Evolutionary conservation across 345 rosid species (phyloP), one percentile per base, ranked within the genome.

Genomic region (Salix arbutifolia): DNA sequence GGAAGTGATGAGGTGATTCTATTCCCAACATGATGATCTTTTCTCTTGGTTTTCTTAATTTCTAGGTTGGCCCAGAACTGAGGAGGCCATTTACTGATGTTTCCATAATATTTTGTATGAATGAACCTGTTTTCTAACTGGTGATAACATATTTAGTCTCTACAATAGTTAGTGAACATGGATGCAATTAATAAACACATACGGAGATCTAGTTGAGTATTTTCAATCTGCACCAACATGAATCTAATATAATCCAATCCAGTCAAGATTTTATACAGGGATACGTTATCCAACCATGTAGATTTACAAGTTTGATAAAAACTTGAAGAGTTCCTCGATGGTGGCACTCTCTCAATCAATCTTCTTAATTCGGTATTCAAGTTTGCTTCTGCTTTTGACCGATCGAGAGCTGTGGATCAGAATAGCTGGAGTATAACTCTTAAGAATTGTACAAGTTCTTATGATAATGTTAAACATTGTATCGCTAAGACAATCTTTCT

Each of bases 11-110:
- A 76, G 73, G 71, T 78, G 70, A 72, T 72, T 66, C 74, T 76
- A 58, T 78, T 84, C 67, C 90, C 90, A 19, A 87, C 90, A 21
- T 87, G 83, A 21, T 87, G 83, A 87, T 69, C 5, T 30, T 5
- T 44, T 16, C 31, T 52, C 8, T 13, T 28, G 10, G 8, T 19
- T 33, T 48, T 19, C 23, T 67, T 33, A 33, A 0, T 33, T 18
- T 67, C 8, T 69, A 42, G 14, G 14, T 40, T 35, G 42, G 2
- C 42, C 42, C 16, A 9, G 14, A 28, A 8, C 17, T 48, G 46
- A 35, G 44, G 44, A 19, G 69, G 12, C 10, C 28, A 58, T 23
- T n/a, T 12, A 10, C 64, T 58, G 64, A 58, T 58, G 64, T 58
- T 58, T 58, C 64, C 64, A 9, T 56, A 23, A 9, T 56, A n/a